Percentiles rank a stretch among this genome's conserved stretches.
phyloP scores from a whole-genome alignment of 768 basidiomycete species.

The Russula lepida region DNA sequence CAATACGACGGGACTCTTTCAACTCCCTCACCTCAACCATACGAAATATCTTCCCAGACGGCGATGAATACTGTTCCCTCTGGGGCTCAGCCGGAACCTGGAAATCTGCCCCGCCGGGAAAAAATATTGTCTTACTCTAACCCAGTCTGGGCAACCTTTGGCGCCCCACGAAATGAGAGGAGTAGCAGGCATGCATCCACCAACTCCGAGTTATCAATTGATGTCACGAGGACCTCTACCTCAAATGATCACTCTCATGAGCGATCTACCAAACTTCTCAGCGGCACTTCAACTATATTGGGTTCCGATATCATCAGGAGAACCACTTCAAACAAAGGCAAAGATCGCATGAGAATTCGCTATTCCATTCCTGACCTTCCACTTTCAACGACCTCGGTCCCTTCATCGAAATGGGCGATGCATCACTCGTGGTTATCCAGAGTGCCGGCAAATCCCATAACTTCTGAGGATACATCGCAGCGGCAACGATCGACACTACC shows the following conservation, averaged over 20 bases:
- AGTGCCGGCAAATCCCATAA: background rate
- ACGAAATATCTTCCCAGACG: background rate
- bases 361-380: background rate
- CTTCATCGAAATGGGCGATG: background rate
- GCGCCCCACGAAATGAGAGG: background rate
- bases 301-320: slow-evolving; percentile 29
- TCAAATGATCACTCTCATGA: background rate
- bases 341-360: slow-evolving; percentile 11
- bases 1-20: background rate
- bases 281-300: slow-evolving; percentile 19
- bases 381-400: background rate
- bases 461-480: background rate
- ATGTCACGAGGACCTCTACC: background rate
- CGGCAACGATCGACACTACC: background rate
- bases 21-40: background rate
- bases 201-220: background rate
- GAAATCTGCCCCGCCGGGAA: background rate
- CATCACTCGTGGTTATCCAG: slow-evolving; percentile 7
- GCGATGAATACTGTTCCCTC: background rate
- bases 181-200: background rate
- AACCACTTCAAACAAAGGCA: background rate
- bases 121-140: slow-evolving; percentile 14
- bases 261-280: background rate
- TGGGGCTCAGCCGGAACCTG: background rate
- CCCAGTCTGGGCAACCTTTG: slow-evolving; percentile 11